Evolutionary conservation across 495 filamentous ascomycete species (phyloP).

Genomic region (Trichoderma orchidacearum): DNA sequence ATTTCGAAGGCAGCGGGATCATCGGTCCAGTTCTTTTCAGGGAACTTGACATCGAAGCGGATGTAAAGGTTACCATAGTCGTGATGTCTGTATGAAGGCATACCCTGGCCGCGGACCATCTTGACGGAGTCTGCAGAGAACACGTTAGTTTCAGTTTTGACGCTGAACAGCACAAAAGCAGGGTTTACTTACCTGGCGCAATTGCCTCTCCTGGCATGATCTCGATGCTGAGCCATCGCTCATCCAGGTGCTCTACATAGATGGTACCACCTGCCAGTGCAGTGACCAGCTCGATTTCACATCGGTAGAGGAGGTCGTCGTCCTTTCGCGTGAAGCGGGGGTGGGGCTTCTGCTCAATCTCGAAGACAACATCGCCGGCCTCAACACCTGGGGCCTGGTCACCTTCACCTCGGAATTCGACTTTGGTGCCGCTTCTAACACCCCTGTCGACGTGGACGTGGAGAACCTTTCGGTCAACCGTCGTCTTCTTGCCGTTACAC

Average conservation of each 20-base stretch:
- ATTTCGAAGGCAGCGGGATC: conserved; percentile 42
- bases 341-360: conserved; percentile 97
- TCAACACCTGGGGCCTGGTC: conserved; percentile 90
- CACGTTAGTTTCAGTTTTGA: conserved; percentile 34
- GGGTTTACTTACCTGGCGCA: conserved; percentile 58
- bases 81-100: conserved; percentile 95
- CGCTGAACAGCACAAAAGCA: neutral
- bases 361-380: conserved; percentile 90
- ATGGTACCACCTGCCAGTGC: conserved; percentile 82
- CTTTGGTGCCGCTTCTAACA: conserved; percentile 84
- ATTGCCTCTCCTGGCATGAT: conserved; percentile 91
- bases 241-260: conserved; percentile 91
- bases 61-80: conserved; percentile 94
- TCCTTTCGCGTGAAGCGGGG: conserved; percentile 87
- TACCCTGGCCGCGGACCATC: conserved; percentile 92
- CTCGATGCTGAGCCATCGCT: conserved; percentile 85
- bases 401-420: conserved; percentile 92
- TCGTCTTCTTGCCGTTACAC: conserved; percentile 92
- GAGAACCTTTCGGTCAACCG: conserved; percentile 93
- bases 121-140: conserved; percentile 76
- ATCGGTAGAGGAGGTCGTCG: conserved; percentile 91
- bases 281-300: conserved; percentile 91
- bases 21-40: conserved; percentile 48
- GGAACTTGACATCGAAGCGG: conserved; percentile 96
- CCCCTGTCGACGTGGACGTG: conserved; percentile 96